Percentiles rank a stretch among this genome's conserved stretches.
These are phyloP conservation scores for Cucurbita ficifolia DNA, from an alignment of 306 rosid species.

Conservation along the genomic window DNA sequence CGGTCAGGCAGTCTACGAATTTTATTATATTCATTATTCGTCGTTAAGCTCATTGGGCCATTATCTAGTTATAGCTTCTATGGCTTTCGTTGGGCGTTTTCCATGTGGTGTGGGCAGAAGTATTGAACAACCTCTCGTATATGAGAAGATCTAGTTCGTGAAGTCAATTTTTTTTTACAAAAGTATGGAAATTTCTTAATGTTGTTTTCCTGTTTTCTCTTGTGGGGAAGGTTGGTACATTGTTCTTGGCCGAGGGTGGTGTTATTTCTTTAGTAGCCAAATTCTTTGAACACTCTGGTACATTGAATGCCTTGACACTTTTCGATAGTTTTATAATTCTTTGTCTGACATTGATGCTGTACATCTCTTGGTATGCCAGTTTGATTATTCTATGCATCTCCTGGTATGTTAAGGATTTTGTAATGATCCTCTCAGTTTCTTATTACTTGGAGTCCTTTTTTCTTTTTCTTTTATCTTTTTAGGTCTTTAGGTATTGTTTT, in stretches of 20 bases:
- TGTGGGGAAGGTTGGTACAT: neutral
- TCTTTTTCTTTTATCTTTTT: neutral
- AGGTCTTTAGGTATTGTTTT: neutral
- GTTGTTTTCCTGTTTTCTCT: neutral
- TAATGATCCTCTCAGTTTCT: neutral
- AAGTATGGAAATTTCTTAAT: neutral
- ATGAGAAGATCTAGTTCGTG: neutral
- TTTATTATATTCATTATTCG: neutral
- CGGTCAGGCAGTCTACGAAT: neutral
- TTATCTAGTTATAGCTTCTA: neutral
- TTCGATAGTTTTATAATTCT: neutral
- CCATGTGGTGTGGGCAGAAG: neutral
- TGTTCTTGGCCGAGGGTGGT: neutral
- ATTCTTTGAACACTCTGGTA: neutral
- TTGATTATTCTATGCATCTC: neutral
- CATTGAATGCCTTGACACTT: neutral
- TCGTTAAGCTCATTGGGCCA: neutral
- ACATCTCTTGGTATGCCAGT: neutral
- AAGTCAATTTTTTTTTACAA: neutral
- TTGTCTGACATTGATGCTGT: neutral
- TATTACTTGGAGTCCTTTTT: neutral
- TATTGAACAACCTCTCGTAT: neutral
- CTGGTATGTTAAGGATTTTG: neutral
- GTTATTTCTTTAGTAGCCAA: neutral
- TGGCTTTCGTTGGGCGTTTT: neutral